Evolutionary conservation across 305 asterid species (phyloP).

Genomic region (Fraxinus dipetala): DNA sequence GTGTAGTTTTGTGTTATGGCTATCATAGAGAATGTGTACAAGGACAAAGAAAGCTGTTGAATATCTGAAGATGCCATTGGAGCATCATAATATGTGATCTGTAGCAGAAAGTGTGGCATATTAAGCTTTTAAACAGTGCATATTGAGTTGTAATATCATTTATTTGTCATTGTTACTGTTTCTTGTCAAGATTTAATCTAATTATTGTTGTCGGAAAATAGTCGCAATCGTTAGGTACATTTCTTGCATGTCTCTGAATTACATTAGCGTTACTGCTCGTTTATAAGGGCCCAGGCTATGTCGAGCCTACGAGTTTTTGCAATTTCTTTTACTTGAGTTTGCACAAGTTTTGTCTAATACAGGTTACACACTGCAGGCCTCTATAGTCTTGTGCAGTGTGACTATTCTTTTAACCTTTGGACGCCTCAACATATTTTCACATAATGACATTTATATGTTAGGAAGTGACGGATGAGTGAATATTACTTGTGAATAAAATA

Average conservation of each 20-base stretch:
- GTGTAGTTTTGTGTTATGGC: not conserved
- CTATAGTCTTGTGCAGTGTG: not conserved
- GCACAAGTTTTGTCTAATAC: not conserved
- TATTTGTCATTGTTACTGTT: not conserved
- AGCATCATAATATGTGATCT: not conserved
- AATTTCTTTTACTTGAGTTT: not conserved
- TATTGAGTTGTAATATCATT: not conserved
- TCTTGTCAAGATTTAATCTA: not conserved
- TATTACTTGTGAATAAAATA: too few species aligned
- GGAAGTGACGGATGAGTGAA: too few species aligned
- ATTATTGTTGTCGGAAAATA: not conserved
- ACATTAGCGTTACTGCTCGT: not conserved
- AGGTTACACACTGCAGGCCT: not conserved
- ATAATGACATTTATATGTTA: too few species aligned
- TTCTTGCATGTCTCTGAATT: not conserved
- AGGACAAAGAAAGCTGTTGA: conserved; percentile 20
- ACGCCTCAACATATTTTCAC: not conserved
- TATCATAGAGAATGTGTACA: conserved; percentile 24
- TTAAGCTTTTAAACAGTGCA: not conserved
- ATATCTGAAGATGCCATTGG: conserved; percentile 16
- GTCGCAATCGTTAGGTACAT: not conserved
- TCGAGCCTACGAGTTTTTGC: not conserved
- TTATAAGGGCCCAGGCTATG: not conserved
- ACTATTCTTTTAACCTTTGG: not conserved
- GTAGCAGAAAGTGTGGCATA: not conserved